Percentiles rank a stretch among this genome's conserved stretches.
phyloP scores from a whole-genome alignment of 768 basidiomycete genomes.

The Hortiboletus campestris region DNA sequence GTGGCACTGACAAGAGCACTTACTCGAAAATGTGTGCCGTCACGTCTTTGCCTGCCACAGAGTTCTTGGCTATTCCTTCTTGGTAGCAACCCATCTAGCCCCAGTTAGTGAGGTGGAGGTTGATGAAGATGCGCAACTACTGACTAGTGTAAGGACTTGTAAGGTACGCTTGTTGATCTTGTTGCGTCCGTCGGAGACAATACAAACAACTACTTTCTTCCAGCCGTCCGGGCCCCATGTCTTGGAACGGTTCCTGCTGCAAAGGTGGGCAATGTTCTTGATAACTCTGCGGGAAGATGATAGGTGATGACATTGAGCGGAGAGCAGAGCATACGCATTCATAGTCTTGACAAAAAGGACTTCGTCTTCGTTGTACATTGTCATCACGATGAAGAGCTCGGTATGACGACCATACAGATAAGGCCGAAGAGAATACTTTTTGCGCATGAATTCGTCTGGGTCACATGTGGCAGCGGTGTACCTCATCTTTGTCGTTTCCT shows the following conservation, averaged over 20 bases:
- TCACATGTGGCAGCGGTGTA: slow-evolving; percentile 90
- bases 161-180: slow-evolving; percentile 90
- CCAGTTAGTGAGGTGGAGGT: neutral
- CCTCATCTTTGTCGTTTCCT: slow-evolving; percentile 81
- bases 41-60: slow-evolving; percentile 84
- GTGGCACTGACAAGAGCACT: slow-evolving; percentile 22
- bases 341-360: slow-evolving; percentile 75
- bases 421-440: slow-evolving; percentile 74
- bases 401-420: slow-evolving; percentile 79
- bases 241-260: slow-evolving; percentile 65
- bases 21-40: slow-evolving; percentile 94
- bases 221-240: slow-evolving; percentile 87
- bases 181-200: slow-evolving; percentile 82
- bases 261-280: slow-evolving; percentile 83
- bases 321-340: slow-evolving; percentile 61
- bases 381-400: slow-evolving; percentile 94
- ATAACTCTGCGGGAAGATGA: slow-evolving; percentile 54
- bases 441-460: slow-evolving; percentile 82
- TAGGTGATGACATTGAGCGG: neutral
- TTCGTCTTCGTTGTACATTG: slow-evolving; percentile 95
- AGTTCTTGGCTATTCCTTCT: slow-evolving; percentile 88
- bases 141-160: slow-evolving; percentile 80
- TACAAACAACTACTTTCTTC: slow-evolving; percentile 88
- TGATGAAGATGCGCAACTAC: slow-evolving; percentile 8
- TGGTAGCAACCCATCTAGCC: slow-evolving; percentile 80